A percentile compares a stretch with the other conserved stretches of the same genome.
Evolutionary conservation across 148 eudicot genomes (phyloP).

Genomic region (Talinum fruticosum): DNA sequence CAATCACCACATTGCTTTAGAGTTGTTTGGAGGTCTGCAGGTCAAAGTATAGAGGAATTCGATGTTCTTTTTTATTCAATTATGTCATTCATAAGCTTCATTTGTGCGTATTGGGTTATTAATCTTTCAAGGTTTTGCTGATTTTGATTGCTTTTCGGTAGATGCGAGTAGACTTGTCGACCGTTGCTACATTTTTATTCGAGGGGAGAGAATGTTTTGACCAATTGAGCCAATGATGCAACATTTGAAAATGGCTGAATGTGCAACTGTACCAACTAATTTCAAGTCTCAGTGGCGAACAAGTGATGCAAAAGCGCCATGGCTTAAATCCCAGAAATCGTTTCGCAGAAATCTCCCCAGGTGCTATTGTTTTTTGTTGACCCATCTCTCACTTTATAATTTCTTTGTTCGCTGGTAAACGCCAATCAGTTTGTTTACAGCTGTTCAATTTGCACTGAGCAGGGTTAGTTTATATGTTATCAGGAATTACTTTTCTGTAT

Average conservation of each 20-base stretch:
- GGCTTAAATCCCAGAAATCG: slow-evolving; percentile 24
- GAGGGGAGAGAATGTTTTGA: slow-evolving; percentile 32
- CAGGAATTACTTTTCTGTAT: too few species aligned
- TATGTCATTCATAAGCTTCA: not conserved
- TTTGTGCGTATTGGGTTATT: not conserved
- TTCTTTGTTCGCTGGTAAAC: not conserved
- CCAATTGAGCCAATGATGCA: slow-evolving; percentile 5
- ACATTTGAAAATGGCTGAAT: slow-evolving; percentile 44
- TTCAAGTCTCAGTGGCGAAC: slow-evolving; percentile 36
- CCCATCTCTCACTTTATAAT: not conserved
- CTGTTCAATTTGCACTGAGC: too few species aligned
- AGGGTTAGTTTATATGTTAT: too few species aligned
- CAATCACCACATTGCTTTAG: not conserved
- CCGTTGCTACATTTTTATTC: not conserved
- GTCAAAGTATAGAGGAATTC: not conserved
- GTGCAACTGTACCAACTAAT: slow-evolving; percentile 37
- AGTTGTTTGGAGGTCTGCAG: too few species aligned
- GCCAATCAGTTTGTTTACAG: not conserved
- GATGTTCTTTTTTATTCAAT: too few species aligned
- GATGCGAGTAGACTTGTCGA: slow-evolving; percentile 9
- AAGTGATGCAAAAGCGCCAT: slow-evolving; percentile 21
- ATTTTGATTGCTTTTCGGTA: slow-evolving; percentile 4
- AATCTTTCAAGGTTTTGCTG: not conserved
- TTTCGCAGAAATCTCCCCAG: slow-evolving; percentile 14
- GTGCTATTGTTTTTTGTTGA: slow-evolving; percentile 7